Percentiles rank a stretch among this genome's conserved stretches.
Evolutionary conservation across 169 alveolate species (phyloP).

Genomic region (Cryptosporidium viatorum): DNA sequence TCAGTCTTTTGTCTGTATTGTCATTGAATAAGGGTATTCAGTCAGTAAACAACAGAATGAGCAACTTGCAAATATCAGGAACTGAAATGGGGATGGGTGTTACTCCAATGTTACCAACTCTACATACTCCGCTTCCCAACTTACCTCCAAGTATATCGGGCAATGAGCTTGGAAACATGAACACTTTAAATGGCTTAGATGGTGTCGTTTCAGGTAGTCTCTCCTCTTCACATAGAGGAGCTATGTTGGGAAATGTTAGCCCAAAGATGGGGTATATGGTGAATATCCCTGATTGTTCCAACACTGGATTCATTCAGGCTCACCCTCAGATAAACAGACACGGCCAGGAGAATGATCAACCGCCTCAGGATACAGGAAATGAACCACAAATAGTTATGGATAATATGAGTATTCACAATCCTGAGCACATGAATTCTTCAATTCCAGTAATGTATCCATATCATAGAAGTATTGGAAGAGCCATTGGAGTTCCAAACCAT

Average conservation of each 20-base stretch:
- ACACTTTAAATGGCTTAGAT: neutral
- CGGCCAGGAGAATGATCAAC: neutral
- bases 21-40: constrained; percentile 2
- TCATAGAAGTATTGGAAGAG: constrained; percentile 2
- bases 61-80: neutral
- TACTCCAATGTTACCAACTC: neutral
- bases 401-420: neutral
- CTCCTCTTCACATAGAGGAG: neutral
- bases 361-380: neutral
- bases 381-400: neutral
- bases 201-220: neutral
- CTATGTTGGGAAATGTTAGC: neutral
- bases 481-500: constrained; percentile 1
- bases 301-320: neutral
- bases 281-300: neutral
- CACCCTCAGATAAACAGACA: neutral
- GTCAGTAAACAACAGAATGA: neutral
- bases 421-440: neutral
- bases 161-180: neutral
- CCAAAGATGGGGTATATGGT: neutral
- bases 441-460: constrained; percentile 8
- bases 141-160: neutral
- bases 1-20: constrained; percentile 26
- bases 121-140: neutral
- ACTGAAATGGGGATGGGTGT: neutral